These are phyloP conservation scores for Ensete ventricosum DNA, from an alignment of 176 grass and related monocot genomes.

Conservation along the genomic window DNA sequence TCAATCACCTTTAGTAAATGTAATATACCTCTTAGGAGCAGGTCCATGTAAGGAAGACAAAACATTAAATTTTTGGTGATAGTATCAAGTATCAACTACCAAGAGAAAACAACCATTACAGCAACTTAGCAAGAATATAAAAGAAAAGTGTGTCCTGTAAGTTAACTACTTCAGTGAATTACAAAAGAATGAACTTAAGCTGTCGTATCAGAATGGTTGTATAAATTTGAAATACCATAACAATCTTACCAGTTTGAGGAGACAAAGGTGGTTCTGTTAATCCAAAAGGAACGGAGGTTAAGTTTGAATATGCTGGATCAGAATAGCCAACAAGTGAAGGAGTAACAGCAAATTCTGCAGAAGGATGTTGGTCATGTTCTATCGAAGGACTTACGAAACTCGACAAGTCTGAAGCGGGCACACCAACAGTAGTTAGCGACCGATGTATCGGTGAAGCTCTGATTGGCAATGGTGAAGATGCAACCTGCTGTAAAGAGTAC, in stretches of 20 bases:
- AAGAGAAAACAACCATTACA: no score
- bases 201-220: neutral
- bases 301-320: slow-evolving; percentile 45
- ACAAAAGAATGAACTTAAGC: neutral
- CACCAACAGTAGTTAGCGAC: slow-evolving; percentile 10
- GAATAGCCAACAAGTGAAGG: slow-evolving; percentile 31
- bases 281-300: slow-evolving; percentile 50
- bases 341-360: slow-evolving; percentile 17
- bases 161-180: neutral
- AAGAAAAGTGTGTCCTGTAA: neutral
- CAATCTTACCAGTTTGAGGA: slow-evolving; percentile 48
- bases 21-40: no score
- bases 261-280: slow-evolving; percentile 52
- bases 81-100: no score
- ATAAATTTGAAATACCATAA: neutral
- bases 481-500: slow-evolving; percentile 25
- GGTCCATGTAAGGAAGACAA: no score
- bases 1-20: no score
- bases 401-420: slow-evolving; percentile 25
- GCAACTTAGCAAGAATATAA: no score
- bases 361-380: slow-evolving; percentile 21
- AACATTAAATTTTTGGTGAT: no score
- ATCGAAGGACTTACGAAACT: slow-evolving; percentile 24
- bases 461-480: slow-evolving; percentile 25
- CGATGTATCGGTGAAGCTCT: slow-evolving; percentile 35